Evolutionary conservation across 2,329 filamentous ascomycete species (phyloP).

Genomic region (Bisporella sp.): DNA sequence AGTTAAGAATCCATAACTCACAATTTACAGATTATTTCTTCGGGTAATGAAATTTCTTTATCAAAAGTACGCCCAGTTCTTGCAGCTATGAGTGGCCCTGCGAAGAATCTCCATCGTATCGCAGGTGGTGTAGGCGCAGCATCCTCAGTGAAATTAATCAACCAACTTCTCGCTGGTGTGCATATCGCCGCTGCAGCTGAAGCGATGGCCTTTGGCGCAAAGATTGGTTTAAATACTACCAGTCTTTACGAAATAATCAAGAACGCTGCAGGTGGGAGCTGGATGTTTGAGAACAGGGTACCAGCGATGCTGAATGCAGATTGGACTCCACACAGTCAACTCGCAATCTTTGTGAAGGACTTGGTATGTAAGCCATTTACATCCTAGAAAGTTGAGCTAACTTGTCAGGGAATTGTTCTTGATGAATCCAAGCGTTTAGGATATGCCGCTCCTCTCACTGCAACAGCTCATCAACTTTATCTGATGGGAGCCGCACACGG

Average conservation of each 20-base stretch:
- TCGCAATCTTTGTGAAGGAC: slow-evolving; percentile 32
- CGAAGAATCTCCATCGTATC: slow-evolving; percentile 52
- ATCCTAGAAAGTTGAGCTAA: background rate
- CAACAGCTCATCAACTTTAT: slow-evolving; percentile 27
- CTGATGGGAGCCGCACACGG: slow-evolving; percentile 26
- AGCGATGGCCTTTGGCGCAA: slow-evolving; percentile 47
- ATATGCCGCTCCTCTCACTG: slow-evolving; percentile 28
- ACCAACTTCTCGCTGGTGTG: slow-evolving; percentile 52
- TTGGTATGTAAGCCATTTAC: slow-evolving; percentile 10
- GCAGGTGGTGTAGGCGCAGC: slow-evolving; percentile 50
- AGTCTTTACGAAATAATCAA: slow-evolving; percentile 39
- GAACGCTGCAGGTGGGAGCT: slow-evolving; percentile 28
- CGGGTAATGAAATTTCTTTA: slow-evolving; percentile 35
- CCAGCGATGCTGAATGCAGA: slow-evolving; percentile 30
- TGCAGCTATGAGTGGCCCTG: slow-evolving; percentile 1
- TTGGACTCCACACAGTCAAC: slow-evolving; percentile 27
- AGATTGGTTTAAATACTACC: slow-evolving; percentile 43
- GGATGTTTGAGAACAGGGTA: slow-evolving; percentile 32
- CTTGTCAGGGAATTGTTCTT: slow-evolving; percentile 21
- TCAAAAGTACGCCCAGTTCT: too few species aligned
- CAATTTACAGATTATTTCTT: slow-evolving; percentile 15
- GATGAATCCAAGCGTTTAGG: slow-evolving; percentile 19
- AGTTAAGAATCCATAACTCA: too few species aligned
- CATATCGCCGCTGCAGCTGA: slow-evolving; percentile 50
- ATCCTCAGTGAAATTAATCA: slow-evolving; percentile 54